These are phyloP conservation scores for Rugonectria rugulosa DNA, from an alignment of 2,329 filamentous ascomycete species.

Conservation along the genomic window DNA sequence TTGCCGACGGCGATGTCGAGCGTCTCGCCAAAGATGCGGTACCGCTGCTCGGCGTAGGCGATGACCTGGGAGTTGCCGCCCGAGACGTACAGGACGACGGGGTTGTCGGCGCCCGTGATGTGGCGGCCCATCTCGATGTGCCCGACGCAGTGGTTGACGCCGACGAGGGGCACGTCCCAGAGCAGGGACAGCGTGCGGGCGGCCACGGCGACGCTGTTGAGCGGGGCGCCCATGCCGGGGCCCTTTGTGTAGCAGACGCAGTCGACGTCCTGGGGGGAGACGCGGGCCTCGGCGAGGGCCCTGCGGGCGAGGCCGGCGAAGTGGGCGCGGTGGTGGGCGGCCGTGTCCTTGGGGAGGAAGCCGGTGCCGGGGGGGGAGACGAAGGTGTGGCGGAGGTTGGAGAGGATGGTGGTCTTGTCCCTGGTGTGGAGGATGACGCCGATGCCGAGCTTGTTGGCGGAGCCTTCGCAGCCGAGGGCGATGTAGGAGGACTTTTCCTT, in stretches of 20 bases:
- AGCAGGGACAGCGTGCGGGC: conserved; percentile 83
- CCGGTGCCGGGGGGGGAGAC: conserved; percentile 89
- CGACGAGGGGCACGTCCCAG: conserved; percentile 88
- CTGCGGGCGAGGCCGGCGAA: conserved; percentile 82
- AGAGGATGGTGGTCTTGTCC: conserved; percentile 70
- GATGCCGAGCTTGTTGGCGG: conserved; percentile 96
- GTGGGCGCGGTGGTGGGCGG: conserved; percentile 86
- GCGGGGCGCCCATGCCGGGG: conserved; percentile 94
- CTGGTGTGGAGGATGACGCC: conserved; percentile 85
- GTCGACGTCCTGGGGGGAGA: conserved; percentile 73
- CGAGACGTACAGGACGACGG: conserved; percentile 93
- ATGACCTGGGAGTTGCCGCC: conserved; percentile 99
- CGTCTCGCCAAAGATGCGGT: conserved; percentile 97
- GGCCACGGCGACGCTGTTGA: conserved; percentile 85
- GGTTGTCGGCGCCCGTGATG: conserved; percentile 89
- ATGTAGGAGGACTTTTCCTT: conserved; percentile 54
- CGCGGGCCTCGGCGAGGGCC: conserved; percentile 74
- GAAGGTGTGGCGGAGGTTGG: conserved; percentile 95
- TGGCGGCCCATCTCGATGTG: conserved; percentile 98
- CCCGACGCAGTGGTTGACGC: conserved; percentile 97
- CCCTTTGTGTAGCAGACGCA: conserved; percentile 97
- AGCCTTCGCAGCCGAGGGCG: conserved; percentile 78
- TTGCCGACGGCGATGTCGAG: conserved; percentile 98
- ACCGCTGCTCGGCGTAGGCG: conserved; percentile 91
- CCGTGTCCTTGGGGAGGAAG: conserved; percentile 96